These are phyloP conservation scores for Thalassiosira hispida DNA, from an alignment of 352 stramenopile species.

Conservation along the genomic window DNA sequence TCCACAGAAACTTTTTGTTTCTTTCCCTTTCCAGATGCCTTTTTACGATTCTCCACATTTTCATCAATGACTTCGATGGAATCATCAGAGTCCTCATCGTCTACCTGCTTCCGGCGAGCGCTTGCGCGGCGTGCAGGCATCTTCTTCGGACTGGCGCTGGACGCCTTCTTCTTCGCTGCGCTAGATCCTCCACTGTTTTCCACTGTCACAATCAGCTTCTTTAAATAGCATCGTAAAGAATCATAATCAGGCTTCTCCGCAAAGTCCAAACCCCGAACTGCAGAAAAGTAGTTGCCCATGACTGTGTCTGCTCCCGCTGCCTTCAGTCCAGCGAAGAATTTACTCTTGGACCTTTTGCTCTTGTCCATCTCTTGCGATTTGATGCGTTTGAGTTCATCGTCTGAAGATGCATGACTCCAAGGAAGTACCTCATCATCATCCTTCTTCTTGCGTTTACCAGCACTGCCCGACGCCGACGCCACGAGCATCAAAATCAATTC, in stretches of 20 bases:
- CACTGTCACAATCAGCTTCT: conserved; percentile 33
- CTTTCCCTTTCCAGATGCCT: background rate
- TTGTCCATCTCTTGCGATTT: conserved; percentile 48
- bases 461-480: conserved; percentile 47
- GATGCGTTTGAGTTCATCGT: conserved; percentile 54
- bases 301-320: conserved; percentile 18
- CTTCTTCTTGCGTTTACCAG: conserved; percentile 81
- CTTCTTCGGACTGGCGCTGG: conserved; percentile 12
- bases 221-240: conserved; percentile 32
- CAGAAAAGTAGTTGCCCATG: conserved; percentile 57
- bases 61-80: conserved; percentile 11
- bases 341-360: conserved; percentile 30
- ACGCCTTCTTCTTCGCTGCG: conserved; percentile 3
- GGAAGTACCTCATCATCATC: conserved; percentile 79
- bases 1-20: conserved; percentile 9
- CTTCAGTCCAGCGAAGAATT: conserved; percentile 26
- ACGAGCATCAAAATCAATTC: conserved; percentile 21
- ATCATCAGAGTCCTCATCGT: background rate
- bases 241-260: conserved; percentile 72
- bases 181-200: conserved; percentile 8
- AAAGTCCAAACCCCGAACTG: conserved; percentile 57
- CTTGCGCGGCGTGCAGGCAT: conserved; percentile 3
- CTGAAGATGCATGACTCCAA: conserved; percentile 66
- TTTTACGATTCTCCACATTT: conserved; percentile 22
- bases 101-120: background rate